Conservation (phyloP, 2,329 filamentous ascomycete genomes). For the Aspergillus ustus region DNA sequence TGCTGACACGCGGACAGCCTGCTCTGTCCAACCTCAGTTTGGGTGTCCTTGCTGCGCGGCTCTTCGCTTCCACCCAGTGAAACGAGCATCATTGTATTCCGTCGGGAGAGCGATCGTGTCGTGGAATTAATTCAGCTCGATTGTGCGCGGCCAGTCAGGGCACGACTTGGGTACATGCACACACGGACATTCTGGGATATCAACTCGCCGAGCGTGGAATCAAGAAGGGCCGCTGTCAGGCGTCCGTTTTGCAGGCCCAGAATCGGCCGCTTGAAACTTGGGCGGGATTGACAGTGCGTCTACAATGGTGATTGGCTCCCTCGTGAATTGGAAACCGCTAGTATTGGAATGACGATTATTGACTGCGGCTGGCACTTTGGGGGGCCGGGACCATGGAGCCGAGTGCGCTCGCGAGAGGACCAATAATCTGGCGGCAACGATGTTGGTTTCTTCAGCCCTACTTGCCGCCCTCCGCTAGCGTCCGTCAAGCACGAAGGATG, state of each 20-base stretch:
- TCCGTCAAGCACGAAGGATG: not conserved
- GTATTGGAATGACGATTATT: not conserved
- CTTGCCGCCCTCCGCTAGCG: constrained; percentile 10
- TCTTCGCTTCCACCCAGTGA: not conserved
- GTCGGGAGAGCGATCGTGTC: not conserved
- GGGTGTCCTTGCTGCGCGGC: constrained; percentile 1
- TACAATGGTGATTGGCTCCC: not conserved
- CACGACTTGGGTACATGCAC: constrained; percentile 4
- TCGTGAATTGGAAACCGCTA: not conserved
- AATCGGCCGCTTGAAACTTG: not conserved
- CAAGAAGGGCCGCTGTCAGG: not conserved
- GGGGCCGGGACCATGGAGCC: not conserved
- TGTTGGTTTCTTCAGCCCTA: constrained; percentile 16
- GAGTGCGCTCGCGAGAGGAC: not conserved
- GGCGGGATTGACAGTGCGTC: not conserved
- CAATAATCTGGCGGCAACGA: not conserved
- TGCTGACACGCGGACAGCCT: constrained; percentile 8
- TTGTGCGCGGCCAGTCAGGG: not conserved
- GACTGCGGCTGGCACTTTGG: not conserved
- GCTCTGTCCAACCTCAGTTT: not conserved
- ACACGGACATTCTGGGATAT: not conserved
- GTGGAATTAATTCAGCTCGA: not conserved
- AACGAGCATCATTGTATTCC: too few relatives aligned
- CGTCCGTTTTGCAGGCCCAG: not conserved
- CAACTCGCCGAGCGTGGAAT: too few relatives aligned